phyloP scores from a whole-genome alignment of 2,329 filamentous ascomycete genomes.

The Sclerotinia trifoliorum region DNA sequence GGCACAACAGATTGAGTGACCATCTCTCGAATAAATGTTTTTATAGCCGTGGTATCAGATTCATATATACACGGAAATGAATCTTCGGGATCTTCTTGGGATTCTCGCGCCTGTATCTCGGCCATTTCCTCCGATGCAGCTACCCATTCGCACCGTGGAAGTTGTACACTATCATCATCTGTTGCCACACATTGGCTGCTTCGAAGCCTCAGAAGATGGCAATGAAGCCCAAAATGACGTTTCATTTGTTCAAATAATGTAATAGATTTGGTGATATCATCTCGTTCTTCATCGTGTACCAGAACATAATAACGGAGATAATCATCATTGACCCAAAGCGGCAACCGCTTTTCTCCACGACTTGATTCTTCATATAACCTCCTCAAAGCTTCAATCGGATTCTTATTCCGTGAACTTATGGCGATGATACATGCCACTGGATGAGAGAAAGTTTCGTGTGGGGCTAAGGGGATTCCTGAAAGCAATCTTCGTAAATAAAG shows the following conservation, averaged over 20 bases:
- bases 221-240: conserved; percentile 93
- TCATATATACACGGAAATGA: conserved; percentile 82
- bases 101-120: conserved; percentile 66
- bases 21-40: conserved; percentile 88
- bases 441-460: conserved; percentile 92
- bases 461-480: conserved; percentile 72
- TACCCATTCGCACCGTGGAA: conserved; percentile 85
- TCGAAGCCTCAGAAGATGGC: conserved; percentile 82
- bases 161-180: conserved; percentile 82
- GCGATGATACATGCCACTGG: conserved; percentile 93
- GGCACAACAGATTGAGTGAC: conserved; percentile 93
- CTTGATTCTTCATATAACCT: conserved; percentile 83
- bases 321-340: conserved; percentile 84
- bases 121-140: conserved; percentile 81
- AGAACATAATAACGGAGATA: conserved; percentile 95
- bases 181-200: conserved; percentile 83
- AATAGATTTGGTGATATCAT: conserved; percentile 88
- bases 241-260: conserved; percentile 98
- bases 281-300: conserved; percentile 92
- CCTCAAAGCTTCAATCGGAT: conserved; percentile 83
- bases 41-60: conserved; percentile 84
- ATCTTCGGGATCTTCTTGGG: conserved; percentile 68
- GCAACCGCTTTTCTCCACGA: conserved; percentile 69
- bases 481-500: conserved; percentile 81
- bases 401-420: conserved; percentile 82